These are phyloP conservation scores for Dendrobium nobile DNA, from an alignment of 106 monocot species.

Conservation along the genomic window DNA sequence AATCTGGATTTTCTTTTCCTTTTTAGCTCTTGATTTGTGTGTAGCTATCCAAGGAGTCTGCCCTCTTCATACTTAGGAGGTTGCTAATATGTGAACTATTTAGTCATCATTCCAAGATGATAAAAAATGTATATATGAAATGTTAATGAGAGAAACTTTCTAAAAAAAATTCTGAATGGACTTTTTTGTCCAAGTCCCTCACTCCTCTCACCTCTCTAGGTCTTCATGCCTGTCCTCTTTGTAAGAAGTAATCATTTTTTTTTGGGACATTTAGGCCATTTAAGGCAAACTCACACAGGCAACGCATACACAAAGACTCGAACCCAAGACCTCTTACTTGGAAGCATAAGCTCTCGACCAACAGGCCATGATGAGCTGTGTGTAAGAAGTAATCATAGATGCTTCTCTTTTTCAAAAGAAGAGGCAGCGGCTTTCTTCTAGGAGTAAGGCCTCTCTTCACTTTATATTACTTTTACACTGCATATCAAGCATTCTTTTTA, in stretches of 20 bases:
- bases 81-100: neutral
- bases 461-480: neutral
- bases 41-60: neutral
- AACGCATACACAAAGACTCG: no score
- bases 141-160: neutral
- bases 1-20: neutral
- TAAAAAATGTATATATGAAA: neutral
- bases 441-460: neutral
- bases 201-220: neutral
- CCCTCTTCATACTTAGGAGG: neutral
- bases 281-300: no score
- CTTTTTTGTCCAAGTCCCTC: neutral
- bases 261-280: no score
- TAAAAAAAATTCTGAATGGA: neutral
- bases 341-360: no score
- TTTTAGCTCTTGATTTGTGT: neutral
- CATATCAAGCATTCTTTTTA: no score
- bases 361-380: no score
- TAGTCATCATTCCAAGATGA: slow-evolving; percentile 1
- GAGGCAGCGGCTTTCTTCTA: neutral
- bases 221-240: neutral
- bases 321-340: no score
- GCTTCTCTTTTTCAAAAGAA: neutral
- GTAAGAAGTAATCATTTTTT: neutral
- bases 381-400: neutral